These are phyloP conservation scores for Crithidia acanthocephali DNA, from an alignment of 208 protist species.

Conservation along the genomic window DNA sequence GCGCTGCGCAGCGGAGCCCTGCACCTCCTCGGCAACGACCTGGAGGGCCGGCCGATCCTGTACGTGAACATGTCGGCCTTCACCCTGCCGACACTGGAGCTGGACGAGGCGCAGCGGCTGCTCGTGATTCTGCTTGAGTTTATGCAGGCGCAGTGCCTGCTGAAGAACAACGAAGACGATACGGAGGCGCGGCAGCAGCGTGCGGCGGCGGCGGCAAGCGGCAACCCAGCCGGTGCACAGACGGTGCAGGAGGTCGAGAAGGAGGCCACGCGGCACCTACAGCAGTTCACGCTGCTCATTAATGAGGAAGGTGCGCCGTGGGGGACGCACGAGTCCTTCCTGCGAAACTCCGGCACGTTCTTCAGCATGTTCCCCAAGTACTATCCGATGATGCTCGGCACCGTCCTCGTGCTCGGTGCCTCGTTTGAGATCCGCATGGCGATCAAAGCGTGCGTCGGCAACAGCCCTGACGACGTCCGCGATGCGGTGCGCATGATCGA, in stretches of 20 bases:
- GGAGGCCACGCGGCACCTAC: conserved; percentile 24
- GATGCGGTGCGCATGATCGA: conserved; percentile 64
- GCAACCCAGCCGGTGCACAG: not conserved
- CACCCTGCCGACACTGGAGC: conserved; percentile 37
- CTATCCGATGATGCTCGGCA: conserved; percentile 67
- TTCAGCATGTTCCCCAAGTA: conserved; percentile 71
- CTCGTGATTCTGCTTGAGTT: conserved; percentile 73
- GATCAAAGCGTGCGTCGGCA: conserved; percentile 51
- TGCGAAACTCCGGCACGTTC: conserved; percentile 42
- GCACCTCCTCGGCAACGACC: conserved; percentile 51
- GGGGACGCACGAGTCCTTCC: conserved; percentile 38
- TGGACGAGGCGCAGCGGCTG: conserved; percentile 62
- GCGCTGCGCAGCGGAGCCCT: conserved; percentile 57
- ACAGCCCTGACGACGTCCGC: conserved; percentile 31
- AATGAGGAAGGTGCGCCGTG: conserved; percentile 60
- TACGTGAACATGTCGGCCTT: conserved; percentile 56
- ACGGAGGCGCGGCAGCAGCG: conserved; percentile 22
- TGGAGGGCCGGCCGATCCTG: conserved; percentile 51
- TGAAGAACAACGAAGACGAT: conserved; percentile 32
- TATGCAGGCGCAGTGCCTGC: conserved; percentile 61
- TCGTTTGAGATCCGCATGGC: conserved; percentile 51
- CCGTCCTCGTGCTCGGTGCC: conserved; percentile 60
- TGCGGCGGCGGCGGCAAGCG: conserved; percentile 9
- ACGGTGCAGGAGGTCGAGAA: conserved; percentile 12
- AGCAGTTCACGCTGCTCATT: conserved; percentile 72